Conservation (phyloP, 352 stramenopile genomes). For the Globisporangium apiculatum region DNA sequence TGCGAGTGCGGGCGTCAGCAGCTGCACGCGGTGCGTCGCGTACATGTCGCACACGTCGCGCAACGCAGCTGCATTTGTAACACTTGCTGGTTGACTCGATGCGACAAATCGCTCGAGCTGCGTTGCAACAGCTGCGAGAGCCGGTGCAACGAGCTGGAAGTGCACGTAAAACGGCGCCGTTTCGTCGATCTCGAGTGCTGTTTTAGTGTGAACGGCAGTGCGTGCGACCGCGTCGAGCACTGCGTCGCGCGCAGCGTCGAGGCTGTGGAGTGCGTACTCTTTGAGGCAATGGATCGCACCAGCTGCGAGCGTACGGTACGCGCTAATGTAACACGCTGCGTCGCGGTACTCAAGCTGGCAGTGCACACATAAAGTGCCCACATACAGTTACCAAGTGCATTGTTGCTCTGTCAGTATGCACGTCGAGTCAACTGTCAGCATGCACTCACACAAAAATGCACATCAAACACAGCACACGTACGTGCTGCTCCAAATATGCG, state of each 20-base stretch:
- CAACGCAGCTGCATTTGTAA: conserved; percentile 35
- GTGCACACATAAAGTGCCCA: too few relatives aligned
- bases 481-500: conserved; percentile 58
- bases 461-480: conserved; percentile 19
- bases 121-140: conserved; percentile 44
- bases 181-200: conserved; percentile 44
- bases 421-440: background rate
- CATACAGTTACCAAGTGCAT: too few relatives aligned
- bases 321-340: conserved; percentile 61
- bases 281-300: conserved; percentile 59
- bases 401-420: too few relatives aligned
- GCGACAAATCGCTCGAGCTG: conserved; percentile 47
- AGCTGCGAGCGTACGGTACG: conserved; percentile 56
- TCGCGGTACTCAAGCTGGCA: conserved; percentile 62
- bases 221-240: conserved; percentile 52
- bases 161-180: conserved; percentile 73
- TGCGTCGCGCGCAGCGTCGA: conserved; percentile 64
- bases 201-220: background rate
- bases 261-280: conserved; percentile 58
- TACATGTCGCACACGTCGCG: conserved; percentile 54
- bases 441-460: background rate
- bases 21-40: conserved; percentile 40
- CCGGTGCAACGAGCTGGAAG: conserved; percentile 64
- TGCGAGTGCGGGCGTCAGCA: conserved; percentile 47
- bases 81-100: conserved; percentile 24